A percentile compares a stretch with the other conserved stretches of the same genome.
phyloP scores from a whole-genome alignment of 257 asterid species.

The Ligustrum vulgare region DNA sequence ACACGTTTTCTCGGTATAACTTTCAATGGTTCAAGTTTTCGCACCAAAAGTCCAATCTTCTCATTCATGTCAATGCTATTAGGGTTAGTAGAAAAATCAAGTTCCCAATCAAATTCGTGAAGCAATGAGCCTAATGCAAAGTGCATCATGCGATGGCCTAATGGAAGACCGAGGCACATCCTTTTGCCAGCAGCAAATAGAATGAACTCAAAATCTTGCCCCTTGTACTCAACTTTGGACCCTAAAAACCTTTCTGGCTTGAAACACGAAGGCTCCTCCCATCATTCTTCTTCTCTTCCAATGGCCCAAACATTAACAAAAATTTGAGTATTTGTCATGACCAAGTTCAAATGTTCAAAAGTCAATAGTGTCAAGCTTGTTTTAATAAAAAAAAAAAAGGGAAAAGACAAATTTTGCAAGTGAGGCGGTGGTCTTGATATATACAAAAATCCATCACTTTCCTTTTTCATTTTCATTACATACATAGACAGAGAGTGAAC shows the following conservation, averaged over 20 bases:
- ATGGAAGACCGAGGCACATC: conserved; percentile 51
- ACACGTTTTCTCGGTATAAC: conserved; percentile 32
- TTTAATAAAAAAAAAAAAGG: no score
- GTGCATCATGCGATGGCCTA: conserved; percentile 58
- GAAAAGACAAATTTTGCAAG: no score
- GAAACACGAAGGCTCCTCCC: conserved; percentile 44
- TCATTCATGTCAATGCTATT: conserved; percentile 42
- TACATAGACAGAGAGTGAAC: no score
- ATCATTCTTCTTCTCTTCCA: conserved; percentile 50
- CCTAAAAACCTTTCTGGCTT: conserved; percentile 56
- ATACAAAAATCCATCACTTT: no score
- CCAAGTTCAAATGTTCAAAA: no score
- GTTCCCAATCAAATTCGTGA: conserved; percentile 55
- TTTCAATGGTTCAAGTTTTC: conserved; percentile 44
- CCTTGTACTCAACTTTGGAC: conserved; percentile 42
- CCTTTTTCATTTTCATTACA: no score
- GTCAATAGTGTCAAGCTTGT: no score
- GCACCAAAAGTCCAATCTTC: conserved; percentile 48
- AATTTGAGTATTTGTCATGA: conserved; percentile 51
- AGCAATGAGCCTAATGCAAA: conserved; percentile 52
- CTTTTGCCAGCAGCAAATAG: conserved; percentile 70
- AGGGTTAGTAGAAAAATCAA: conserved; percentile 23
- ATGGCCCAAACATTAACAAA: conserved; percentile 51
- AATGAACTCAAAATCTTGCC: conserved; percentile 46
- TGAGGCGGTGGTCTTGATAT: no score